Base-by-base conservation (phyloP, 148 eudicot species). In the Camellia sinensis region DNA sequence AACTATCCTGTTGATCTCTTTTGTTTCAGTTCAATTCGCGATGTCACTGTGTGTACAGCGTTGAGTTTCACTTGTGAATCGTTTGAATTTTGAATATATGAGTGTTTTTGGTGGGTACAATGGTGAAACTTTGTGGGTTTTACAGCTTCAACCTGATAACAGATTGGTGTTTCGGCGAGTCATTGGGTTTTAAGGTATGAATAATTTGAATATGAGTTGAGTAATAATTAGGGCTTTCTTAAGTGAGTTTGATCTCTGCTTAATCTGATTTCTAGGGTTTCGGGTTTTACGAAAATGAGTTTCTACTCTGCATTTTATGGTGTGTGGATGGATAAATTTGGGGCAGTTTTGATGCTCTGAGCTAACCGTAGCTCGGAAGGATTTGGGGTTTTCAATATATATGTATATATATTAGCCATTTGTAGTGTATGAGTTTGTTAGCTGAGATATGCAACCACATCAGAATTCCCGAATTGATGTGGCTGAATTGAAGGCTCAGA, bases 401-500 rank as follows among this genome's bases (percentile, higher is more conserved):
- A 21, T 13, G 2, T 2, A 62, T 43, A 75, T 78, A 64, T 44
- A 63, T 74, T 21, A 45, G 22, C 69, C 76, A 66, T 73, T 54
- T 41, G 63, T 80, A 84, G 73, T 80, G 85, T 82, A 82, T 83
- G 78, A 79, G 76, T 76, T 80, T 85, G 88, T 79, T 75, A 40
- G 75, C 67, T 72, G 57, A 84, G 84, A 82, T 56, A 90, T 87
- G 89, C 89, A 82, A 80, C 85, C 86, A 0, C 84, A 87, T 48
- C 88, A 89, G 84, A 83, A 78, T 62, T 82, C 80, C 46, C 84
- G 91, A 56, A 82, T 87, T 37, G 85, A 90, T 82, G 80, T 83
- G 12, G 81, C 68, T 46, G 91, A 87, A 67, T 81, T 89, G 83
- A 89, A 87, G 71, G 83, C 86, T 84, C 87, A 82, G 83, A 81